Percentiles rank a stretch among this genome's conserved stretches.
These are phyloP conservation scores for Colletotrichum nymphaeae DNA, from an alignment of 2,329 filamentous ascomycete species.

Conservation along the genomic window DNA sequence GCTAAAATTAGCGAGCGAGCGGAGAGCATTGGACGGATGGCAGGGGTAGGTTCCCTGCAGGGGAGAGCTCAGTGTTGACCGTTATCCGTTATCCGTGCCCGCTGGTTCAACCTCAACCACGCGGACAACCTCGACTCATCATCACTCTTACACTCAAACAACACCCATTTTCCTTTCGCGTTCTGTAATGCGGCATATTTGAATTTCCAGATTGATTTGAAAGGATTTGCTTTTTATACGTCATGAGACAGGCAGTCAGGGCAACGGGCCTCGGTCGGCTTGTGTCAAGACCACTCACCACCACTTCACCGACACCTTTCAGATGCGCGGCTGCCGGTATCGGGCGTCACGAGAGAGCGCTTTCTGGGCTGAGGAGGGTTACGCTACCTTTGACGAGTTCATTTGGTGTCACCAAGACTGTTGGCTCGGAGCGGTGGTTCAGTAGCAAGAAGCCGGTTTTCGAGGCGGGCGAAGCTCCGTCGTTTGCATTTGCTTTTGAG, in stretches of 20 bases:
- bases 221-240: background rate
- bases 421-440: background rate
- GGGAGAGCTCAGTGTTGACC: background rate
- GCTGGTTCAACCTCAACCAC: background rate
- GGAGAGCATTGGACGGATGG: background rate
- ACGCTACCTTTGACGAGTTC: background rate
- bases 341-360: background rate
- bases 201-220: background rate
- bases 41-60: background rate
- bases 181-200: conserved; percentile 11
- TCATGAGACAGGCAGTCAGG: conserved; percentile 21
- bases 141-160: background rate
- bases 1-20: conserved; percentile 13
- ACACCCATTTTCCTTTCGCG: background rate
- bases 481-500: conserved; percentile 54
- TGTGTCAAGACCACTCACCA: conserved; percentile 13
- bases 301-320: conserved; percentile 6
- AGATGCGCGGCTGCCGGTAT: background rate
- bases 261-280: conserved; percentile 12
- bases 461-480: conserved; percentile 38
- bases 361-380: background rate
- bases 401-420: background rate
- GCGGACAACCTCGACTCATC: background rate
- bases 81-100: conserved; percentile 4
- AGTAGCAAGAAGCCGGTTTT: conserved; percentile 35